phyloP scores from a whole-genome alignment of 768 basidiomycete species.

The Panaeolus cyanescens region DNA sequence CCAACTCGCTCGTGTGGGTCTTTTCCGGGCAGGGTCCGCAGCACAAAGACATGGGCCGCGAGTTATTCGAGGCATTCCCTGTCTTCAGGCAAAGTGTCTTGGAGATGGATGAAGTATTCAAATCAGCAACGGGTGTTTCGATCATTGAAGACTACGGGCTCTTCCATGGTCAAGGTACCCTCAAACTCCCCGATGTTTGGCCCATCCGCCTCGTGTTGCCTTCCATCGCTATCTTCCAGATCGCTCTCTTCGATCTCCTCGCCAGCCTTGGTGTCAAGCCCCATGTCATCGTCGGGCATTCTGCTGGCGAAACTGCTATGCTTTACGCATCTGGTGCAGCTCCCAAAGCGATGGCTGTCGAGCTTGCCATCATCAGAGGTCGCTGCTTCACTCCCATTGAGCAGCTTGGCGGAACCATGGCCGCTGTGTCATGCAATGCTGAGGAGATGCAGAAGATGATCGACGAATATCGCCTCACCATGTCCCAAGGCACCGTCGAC shows the following conservation, averaged over 20 bases:
- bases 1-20: constrained; percentile 32
- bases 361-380: constrained; percentile 46
- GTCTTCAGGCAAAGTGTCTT: constrained; percentile 39
- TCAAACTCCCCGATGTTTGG: constrained; percentile 25
- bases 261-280: constrained; percentile 35
- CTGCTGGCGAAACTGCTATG: constrained; percentile 48
- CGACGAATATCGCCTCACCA: constrained; percentile 6
- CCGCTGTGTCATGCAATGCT: constrained; percentile 37
- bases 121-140: constrained; percentile 31
- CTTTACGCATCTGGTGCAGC: constrained; percentile 46
- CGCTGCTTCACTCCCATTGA: constrained; percentile 34
- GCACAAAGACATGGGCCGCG: constrained; percentile 23
- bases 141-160: constrained; percentile 37
- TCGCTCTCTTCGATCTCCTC: constrained; percentile 45
- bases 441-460: constrained; percentile 28
- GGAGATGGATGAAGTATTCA: constrained; percentile 36
- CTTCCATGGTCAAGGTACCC: constrained; percentile 25
- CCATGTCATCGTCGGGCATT: constrained; percentile 44
- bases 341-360: constrained; percentile 39
- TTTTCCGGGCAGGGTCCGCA: constrained; percentile 28
- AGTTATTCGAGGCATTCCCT: constrained; percentile 29
- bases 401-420: constrained; percentile 41
- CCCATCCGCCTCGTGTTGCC: constrained; percentile 40
- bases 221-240: constrained; percentile 44
- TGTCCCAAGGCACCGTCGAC: constrained; percentile 25